These are phyloP conservation scores for Pouteria glomerata DNA, from an alignment of 148 eudicot species.

Conservation along the genomic window DNA sequence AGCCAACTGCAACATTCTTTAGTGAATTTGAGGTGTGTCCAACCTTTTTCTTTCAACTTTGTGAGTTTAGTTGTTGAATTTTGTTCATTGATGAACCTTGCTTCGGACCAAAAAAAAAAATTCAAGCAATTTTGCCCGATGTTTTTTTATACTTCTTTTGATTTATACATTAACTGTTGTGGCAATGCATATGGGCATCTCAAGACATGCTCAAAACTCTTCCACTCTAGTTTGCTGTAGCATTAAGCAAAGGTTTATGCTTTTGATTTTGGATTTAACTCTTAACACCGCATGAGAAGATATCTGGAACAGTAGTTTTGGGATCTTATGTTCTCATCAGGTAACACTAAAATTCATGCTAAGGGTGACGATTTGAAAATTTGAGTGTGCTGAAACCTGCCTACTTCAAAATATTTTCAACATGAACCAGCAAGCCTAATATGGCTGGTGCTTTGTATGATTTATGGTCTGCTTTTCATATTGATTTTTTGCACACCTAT, in stretches of 20 bases:
- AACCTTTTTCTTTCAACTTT: neutral
- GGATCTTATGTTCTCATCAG: neutral
- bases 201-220: neutral
- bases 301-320: neutral
- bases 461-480: neutral
- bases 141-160: too few relatives aligned
- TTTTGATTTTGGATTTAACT: neutral
- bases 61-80: neutral
- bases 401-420: neutral
- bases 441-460: neutral
- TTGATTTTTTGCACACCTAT: neutral
- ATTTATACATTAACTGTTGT: neutral
- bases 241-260: neutral
- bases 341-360: neutral
- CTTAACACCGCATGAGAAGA: neutral
- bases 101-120: too few relatives aligned
- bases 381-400: neutral
- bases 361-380: too few relatives aligned
- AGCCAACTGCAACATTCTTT: constrained; percentile 52
- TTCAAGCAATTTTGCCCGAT: too few relatives aligned
- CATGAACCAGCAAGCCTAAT: neutral
- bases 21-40: constrained; percentile 57
- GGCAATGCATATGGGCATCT: neutral
- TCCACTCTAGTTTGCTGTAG: neutral
- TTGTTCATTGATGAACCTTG: neutral